Conservation (phyloP, 805 yeast genomes). For the Debaryomyces castellii region DNA sequence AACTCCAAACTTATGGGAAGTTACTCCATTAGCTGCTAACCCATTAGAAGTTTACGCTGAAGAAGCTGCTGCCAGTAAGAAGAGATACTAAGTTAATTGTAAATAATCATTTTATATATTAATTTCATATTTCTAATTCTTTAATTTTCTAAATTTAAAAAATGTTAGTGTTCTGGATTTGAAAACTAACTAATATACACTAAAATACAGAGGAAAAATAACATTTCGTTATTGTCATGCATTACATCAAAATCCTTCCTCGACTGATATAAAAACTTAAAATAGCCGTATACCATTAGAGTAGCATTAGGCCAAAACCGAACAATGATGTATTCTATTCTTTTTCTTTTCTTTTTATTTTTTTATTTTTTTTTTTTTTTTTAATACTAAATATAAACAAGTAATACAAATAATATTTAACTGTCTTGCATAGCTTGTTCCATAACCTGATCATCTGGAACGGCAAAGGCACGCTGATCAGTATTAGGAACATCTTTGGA, state of each 20-base stretch:
- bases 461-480: conserved; percentile 70
- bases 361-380: conserved; percentile 12
- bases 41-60: conserved; percentile 95
- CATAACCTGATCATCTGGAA: conserved; percentile 69
- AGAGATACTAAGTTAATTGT: conserved; percentile 58
- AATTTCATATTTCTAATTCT: background rate
- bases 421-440: conserved; percentile 51
- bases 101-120: background rate
- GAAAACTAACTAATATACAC: background rate
- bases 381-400: conserved; percentile 9
- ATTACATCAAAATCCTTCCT: no score
- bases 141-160: background rate
- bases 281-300: no score
- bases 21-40: conserved; percentile 78
- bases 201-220: background rate
- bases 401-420: conserved; percentile 5
- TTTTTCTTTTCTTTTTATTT: conserved; percentile 6
- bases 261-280: no score
- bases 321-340: conserved; percentile 4
- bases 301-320: no score
- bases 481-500: conserved; percentile 37
- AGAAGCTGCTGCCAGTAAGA: conserved; percentile 73
- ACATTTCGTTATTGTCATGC: background rate
- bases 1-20: conserved; percentile 98
- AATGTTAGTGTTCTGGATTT: background rate